Conservation (phyloP, 2,329 filamentous ascomycete genomes). For the Sclerotinia glacialis region DNA sequence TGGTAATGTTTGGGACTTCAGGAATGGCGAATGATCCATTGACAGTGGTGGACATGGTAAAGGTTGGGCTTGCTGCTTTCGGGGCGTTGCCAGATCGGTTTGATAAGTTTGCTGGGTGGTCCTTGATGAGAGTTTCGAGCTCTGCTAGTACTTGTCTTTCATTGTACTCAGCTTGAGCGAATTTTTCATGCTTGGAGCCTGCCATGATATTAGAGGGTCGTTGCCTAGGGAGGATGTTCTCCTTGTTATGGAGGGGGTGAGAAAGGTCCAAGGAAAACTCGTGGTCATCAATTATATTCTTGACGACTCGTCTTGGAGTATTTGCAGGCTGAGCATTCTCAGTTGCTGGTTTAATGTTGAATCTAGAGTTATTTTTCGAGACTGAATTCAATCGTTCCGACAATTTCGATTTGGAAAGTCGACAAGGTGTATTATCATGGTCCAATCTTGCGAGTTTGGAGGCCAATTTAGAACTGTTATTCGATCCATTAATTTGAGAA, state of each 20-base stretch:
- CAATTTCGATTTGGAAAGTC: conserved; percentile 1
- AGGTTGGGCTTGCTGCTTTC: conserved; percentile 13
- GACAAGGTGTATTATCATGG: conserved; percentile 31
- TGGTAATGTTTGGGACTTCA: conserved; percentile 13
- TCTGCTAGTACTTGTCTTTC: conserved; percentile 16
- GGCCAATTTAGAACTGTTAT: conserved; percentile 7
- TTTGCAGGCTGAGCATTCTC: conserved; percentile 17
- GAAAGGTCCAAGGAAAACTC: conserved; percentile 13
- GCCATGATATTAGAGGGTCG: conserved; percentile 1
- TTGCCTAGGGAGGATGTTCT: conserved; percentile 28
- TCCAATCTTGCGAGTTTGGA: conserved; percentile 28
- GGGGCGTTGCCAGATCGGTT: conserved; percentile 1
- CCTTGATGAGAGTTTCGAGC: conserved; percentile 17
- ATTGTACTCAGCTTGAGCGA: conserved; percentile 13
- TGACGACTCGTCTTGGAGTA: conserved; percentile 14
- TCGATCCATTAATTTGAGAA: conserved; percentile 23
- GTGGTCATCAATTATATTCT: conserved; percentile 10
- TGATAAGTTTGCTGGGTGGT: conserved; percentile 10
- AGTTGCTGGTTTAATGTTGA: conserved; percentile 3
- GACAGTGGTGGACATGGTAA: conserved; percentile 17
- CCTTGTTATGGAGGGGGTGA: conserved; percentile 24
- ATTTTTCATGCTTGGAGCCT: conserved; percentile 1
- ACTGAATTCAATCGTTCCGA: conserved; percentile 9
- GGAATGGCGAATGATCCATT: conserved; percentile 12
- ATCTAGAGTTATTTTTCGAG: conserved; percentile 8